Conservation (phyloP, 345 rosid species). For the Physaria fendleri region DNA sequence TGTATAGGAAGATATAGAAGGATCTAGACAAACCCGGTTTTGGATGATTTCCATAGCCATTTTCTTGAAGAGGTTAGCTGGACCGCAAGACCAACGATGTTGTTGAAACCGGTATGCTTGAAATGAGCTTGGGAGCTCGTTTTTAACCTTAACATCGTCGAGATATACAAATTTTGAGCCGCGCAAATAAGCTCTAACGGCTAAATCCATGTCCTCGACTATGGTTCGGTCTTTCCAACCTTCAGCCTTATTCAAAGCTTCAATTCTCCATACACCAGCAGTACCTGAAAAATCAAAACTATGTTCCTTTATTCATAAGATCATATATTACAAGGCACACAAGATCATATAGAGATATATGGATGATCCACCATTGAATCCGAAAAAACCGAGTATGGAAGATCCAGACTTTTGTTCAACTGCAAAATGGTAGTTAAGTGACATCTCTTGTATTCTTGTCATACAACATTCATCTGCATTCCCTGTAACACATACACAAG, state of each 20-base stretch:
- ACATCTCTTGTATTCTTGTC: constrained; percentile 39
- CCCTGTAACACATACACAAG: background rate
- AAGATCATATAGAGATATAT: background rate
- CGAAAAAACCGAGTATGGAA: constrained; percentile 25
- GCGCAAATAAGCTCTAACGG: constrained; percentile 73
- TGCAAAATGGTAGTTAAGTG: constrained; percentile 32
- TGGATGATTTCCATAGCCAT: constrained; percentile 49
- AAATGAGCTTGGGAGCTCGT: constrained; percentile 83
- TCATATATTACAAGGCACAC: background rate
- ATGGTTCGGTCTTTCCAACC: constrained; percentile 96
- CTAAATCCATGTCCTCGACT: constrained; percentile 93
- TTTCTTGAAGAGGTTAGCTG: constrained; percentile 84
- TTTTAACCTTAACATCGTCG: constrained; percentile 48
- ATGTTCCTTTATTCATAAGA: background rate
- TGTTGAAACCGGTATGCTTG: constrained; percentile 78
- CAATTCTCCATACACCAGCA: constrained; percentile 90
- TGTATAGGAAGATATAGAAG: no score
- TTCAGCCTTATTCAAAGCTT: constrained; percentile 68
- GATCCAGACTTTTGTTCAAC: constrained; percentile 35
- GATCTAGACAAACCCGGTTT: no score
- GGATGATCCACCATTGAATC: constrained; percentile 26
- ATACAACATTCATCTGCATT: constrained; percentile 29
- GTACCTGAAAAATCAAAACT: constrained; percentile 54
- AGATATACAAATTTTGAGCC: constrained; percentile 79
- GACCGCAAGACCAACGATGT: constrained; percentile 94